Base-by-base conservation (phyloP, 768 basidiomycete genomes). In the Asterophora parasitica region DNA sequence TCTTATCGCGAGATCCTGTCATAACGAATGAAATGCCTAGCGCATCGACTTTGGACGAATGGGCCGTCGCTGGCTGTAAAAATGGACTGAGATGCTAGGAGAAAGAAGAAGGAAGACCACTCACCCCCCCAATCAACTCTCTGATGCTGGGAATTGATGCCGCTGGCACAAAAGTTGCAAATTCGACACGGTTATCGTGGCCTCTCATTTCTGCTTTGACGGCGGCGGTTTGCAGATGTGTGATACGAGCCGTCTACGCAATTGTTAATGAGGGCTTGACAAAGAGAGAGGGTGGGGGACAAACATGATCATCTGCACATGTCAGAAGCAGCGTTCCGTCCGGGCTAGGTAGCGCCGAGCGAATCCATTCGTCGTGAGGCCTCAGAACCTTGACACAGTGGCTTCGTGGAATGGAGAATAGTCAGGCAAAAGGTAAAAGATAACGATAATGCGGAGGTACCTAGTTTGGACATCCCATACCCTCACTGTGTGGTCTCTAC, bases 1-100 rank as follows among this genome's bases (percentile, higher is more conserved):
- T 76, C 69, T 85, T 88, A 65, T 89, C 87, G 57, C 86, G 69
- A 13, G 83, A 82, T 0, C 82, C 83, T 0, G 84, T 85, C n/a
- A 77, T 79, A 6, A 78, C 72, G 53, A 76, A 85, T 9, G 77
- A 45, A 57, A 70, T 46, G 51, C 46, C 50, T 13, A 43, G 35
- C 9, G 31, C 37, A 39, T 53, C 48, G 23, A 17, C 32, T 34
- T 32, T 44, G 7, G 51, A 19, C n/a, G 45, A 52, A 35, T 20
- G 30, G 19, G 42, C 48, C 3, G 31, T 44, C 26, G 32, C 13
- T 23, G 47, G 52, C 52, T 54, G 35, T 15, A n/a, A 16, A 33
- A 4, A 37, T 32, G 27, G 7, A 20, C 30, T 36, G 4, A 51
- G 15, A 10, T 17, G 7, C 34, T 11, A 12, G 16, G 15, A 11